Percentiles rank a stretch among this genome's conserved stretches.
Conservation (phyloP, 2,329 filamentous ascomycete genomes). For the Colletotrichum coccodes region DNA sequence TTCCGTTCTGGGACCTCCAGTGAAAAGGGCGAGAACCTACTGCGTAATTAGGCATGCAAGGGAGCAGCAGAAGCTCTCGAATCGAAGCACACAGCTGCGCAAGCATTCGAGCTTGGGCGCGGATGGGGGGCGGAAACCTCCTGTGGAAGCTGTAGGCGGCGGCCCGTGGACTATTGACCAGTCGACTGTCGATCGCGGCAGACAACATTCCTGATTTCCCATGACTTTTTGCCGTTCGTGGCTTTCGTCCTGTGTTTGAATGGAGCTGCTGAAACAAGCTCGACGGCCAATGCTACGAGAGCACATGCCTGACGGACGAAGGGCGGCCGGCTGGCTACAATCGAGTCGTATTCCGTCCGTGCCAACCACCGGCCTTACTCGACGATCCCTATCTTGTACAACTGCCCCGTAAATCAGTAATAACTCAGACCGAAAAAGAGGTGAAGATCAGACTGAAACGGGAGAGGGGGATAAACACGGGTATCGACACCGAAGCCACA, state of each 20-base stretch:
- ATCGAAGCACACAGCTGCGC: background rate
- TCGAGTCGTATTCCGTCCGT: constrained; percentile 25
- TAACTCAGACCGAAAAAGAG: background rate
- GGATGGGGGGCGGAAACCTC: background rate
- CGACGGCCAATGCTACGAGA: constrained; percentile 8
- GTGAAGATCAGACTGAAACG: constrained; percentile 27
- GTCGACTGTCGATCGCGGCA: background rate
- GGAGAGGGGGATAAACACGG: background rate
- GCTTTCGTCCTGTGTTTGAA: constrained; percentile 8
- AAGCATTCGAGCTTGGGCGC: background rate
- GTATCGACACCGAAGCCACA: constrained; percentile 20
- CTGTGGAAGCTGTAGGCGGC: background rate
- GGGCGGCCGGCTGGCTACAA: constrained; percentile 20
- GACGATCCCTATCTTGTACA: constrained; percentile 4
- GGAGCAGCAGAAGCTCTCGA: background rate
- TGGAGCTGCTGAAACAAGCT: constrained; percentile 12
- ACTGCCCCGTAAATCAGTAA: background rate
- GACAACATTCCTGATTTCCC: background rate
- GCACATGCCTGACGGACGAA: constrained; percentile 14
- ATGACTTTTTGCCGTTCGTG: background rate
- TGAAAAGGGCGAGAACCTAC: background rate
- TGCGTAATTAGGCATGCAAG: background rate
- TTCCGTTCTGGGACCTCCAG: background rate
- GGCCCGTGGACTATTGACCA: background rate
- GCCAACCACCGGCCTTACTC: constrained; percentile 23